A percentile compares a stretch with the other conserved stretches of the same genome.
phyloP scores from a whole-genome alignment of 495 filamentous ascomycete species.

The Staphylotrichum longicolle region DNA sequence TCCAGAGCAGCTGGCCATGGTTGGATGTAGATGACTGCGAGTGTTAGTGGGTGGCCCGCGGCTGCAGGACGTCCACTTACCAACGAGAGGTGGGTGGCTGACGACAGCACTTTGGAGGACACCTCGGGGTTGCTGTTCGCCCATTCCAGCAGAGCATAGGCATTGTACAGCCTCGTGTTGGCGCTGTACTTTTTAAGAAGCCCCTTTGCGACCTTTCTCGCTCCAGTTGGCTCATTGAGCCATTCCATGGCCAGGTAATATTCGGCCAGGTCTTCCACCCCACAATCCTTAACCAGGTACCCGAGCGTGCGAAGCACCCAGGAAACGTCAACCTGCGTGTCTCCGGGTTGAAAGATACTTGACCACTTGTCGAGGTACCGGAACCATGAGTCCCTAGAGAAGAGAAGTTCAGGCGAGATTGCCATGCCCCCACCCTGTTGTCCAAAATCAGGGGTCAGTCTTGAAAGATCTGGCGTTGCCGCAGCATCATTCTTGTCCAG shows the following conservation, averaged over 20 bases:
- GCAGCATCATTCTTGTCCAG: neutral
- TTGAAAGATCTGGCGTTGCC: slow-evolving; percentile 18
- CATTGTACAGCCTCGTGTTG: slow-evolving; percentile 70
- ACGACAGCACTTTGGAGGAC: slow-evolving; percentile 65
- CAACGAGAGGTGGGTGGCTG: slow-evolving; percentile 41
- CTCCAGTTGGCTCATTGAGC: slow-evolving; percentile 51
- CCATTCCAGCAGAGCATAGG: slow-evolving; percentile 71
- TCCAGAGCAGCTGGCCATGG: slow-evolving; percentile 60
- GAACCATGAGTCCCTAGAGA: slow-evolving; percentile 40
- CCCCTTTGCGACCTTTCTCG: slow-evolving; percentile 68
- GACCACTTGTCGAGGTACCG: slow-evolving; percentile 32
- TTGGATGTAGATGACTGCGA: slow-evolving; percentile 29
- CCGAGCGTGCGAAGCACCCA: slow-evolving; percentile 58
- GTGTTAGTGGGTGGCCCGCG: neutral
- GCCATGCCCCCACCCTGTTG: slow-evolving; percentile 36
- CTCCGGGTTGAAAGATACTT: neutral
- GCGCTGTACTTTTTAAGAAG: slow-evolving; percentile 66
- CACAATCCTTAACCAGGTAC: slow-evolving; percentile 46
- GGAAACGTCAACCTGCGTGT: slow-evolving; percentile 34
- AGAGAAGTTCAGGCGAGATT: slow-evolving; percentile 39
- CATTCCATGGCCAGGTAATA: slow-evolving; percentile 71
- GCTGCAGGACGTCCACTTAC: slow-evolving; percentile 11
- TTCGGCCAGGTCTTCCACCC: slow-evolving; percentile 59
- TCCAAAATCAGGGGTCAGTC: slow-evolving; percentile 36
- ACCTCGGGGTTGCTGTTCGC: slow-evolving; percentile 52